Evolutionary conservation across 306 rosid genomes (phyloP).

Genomic region (Vachellia pachyceras): DNA sequence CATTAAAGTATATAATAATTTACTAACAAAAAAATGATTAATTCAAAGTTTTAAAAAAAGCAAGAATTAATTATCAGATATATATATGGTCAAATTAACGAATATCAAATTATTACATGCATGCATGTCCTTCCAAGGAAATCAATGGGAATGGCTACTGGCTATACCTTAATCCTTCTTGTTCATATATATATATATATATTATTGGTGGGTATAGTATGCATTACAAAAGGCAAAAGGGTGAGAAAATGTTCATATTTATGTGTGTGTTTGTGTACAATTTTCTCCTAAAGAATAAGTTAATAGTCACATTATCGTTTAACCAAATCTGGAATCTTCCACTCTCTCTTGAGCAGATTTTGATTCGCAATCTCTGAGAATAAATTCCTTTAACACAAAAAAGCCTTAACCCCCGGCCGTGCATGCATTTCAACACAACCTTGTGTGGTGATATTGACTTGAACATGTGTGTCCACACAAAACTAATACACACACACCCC

Average conservation of each 20-base stretch:
- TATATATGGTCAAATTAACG: slow-evolving; percentile 35
- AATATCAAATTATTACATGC: not conserved
- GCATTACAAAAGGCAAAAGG: not conserved
- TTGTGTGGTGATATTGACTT: not conserved
- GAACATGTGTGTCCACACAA: not conserved
- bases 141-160: not conserved
- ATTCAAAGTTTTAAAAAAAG: slow-evolving; percentile 17
- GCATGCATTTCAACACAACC: not conserved
- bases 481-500: not conserved
- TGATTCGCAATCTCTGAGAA: slow-evolving; percentile 25
- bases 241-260: not conserved
- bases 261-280: too few species aligned
- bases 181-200: too few species aligned
- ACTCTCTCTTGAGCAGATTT: slow-evolving; percentile 21
- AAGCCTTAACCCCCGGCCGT: not conserved
- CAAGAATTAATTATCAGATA: slow-evolving; percentile 10
- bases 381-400: not conserved
- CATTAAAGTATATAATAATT: not conserved
- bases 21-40: not conserved
- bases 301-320: not conserved
- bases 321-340: slow-evolving; percentile 35
- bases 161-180: too few species aligned
- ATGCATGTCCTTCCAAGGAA: not conserved
- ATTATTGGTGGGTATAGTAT: too few species aligned
- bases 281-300: not conserved